Evolutionary conservation across 164 flowering plant genomes (phyloP), one percentile per base, ranked within the genome.

Genomic region (Nymphaea thermarum): DNA sequence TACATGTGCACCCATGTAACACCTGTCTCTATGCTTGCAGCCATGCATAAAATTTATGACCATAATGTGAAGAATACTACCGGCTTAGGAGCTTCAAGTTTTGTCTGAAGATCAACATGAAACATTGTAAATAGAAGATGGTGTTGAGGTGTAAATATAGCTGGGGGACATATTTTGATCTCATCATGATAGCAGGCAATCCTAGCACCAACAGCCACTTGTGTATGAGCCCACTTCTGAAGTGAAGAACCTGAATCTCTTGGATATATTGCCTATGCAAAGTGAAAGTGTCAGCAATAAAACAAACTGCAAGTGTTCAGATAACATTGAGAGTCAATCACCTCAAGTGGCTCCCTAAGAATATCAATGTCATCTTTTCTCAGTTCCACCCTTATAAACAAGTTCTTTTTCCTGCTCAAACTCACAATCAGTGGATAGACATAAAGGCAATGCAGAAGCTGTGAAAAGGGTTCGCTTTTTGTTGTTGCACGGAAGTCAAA

Each of bases 51-150:
- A 25, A 25, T 25, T 25, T 25, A 25, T 25, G 36, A 1, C 36
- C 36, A 25, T 25, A 25, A 25, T 25, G 36, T 25, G 53, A 45
- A 45, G 5, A 5, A 45, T 65, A 72, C 85, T 75, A 91, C 99
- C 15, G 99, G 98, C 70, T 90, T 94, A 59, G 99, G 99, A 77
- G 98, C 95, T 85, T 94, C 98, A 10, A 91, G 78, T 74, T 89
- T 94, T 59, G 90, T 88, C 76, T 91, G 99, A 70, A 94, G 96
- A 75, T 94, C 99, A 68, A 94, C 80, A 75, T 94, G 96, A 73
- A 75, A 94, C 78, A 94, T 88, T 42, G 99, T 91, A 78, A 91
- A 94, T 55, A 94, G 71, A 66, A 94, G 84, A 74, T 94, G 99
- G 77, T 94, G 99, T 44, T 76, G 70, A 12, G 98, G 90, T 42